Evolutionary conservation across 2,329 filamentous ascomycete genomes (phyloP), one percentile per base, ranked within the genome.

Genomic region (Erysiphe neolycopersici): DNA sequence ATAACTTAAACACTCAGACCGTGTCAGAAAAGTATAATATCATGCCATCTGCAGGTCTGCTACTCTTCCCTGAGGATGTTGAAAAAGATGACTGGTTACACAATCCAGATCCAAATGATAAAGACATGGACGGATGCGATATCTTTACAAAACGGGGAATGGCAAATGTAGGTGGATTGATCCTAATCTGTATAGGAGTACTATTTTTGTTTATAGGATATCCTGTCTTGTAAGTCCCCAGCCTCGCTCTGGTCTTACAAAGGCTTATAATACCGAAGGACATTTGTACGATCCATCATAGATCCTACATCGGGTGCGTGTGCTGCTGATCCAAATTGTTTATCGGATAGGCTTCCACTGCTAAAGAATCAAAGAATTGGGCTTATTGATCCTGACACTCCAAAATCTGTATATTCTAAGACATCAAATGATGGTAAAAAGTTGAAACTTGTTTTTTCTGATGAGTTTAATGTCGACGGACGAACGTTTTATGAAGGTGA

Each of bases 1-100:
- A 75, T 17, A 64, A 66, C 52, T 60, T 79, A 43, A 80, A 78
- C 52, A 80, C 75, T 0, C 75, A 80, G 59, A 79, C 76, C 1
- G 76, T 80, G 3, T 72, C 73, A 14, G 73, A 79, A 53, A 80
- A 80, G 57, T 80, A 76, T 58, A 79, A 78, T 53, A 79, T 81
- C 43, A 63, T 71, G 55, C 75, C 76, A 0, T 75, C 72, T 2
- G 69, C 73, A 13, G 73, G 73, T 5, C 59, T 80, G 43, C 56
- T 81, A 36, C 59, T 80, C 17, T 80, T 75, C 51, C 76, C 76
- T 0, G 73, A 79, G 55, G 76, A 80, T 53, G 70, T 79, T 18
- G 76, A 81, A 56, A 78, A 78, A 52, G 76, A 81, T 54, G 76
- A 81, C 53, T 76, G 70, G 49, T 53, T 81, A 48, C 76, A 81